phyloP scores from a whole-genome alignment of 805 yeast genomes.

The Zygosaccharomyces pseudorouxii region DNA sequence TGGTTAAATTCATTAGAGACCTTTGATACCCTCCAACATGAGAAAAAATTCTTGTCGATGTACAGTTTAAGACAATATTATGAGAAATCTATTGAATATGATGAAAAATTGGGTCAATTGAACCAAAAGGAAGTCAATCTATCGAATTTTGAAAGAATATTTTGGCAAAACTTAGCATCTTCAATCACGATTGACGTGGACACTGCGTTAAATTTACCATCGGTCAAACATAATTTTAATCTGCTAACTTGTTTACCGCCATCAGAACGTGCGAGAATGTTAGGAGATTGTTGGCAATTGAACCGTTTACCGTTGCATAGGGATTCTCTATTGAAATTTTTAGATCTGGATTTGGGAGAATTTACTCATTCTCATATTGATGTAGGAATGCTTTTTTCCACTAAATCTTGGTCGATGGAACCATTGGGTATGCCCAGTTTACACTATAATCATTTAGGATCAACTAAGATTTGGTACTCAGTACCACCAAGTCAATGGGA shows the following conservation, averaged over 20 bases:
- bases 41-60: conserved; percentile 43
- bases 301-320: conserved; percentile 49
- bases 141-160: conserved; percentile 38
- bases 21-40: conserved; percentile 38
- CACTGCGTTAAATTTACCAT: conserved; percentile 33
- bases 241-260: conserved; percentile 28
- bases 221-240: conserved; percentile 41
- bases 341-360: conserved; percentile 41
- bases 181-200: conserved; percentile 18
- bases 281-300: conserved; percentile 50
- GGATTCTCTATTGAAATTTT: conserved; percentile 45
- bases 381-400: conserved; percentile 50
- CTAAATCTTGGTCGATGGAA: conserved; percentile 54
- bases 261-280: conserved; percentile 10
- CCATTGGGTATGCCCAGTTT: conserved; percentile 54
- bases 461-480: conserved; percentile 54
- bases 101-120: conserved; percentile 13
- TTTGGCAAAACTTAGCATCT: conserved; percentile 37
- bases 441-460: conserved; percentile 55
- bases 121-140: not conserved
- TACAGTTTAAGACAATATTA: conserved; percentile 55
- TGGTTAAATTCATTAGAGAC: conserved; percentile 42
- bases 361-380: conserved; percentile 43
- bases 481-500: conserved; percentile 53
- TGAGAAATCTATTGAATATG: conserved; percentile 48